phyloP scores from a whole-genome alignment of 495 filamentous ascomycete species.

The Lophiostoma macrostomum region DNA sequence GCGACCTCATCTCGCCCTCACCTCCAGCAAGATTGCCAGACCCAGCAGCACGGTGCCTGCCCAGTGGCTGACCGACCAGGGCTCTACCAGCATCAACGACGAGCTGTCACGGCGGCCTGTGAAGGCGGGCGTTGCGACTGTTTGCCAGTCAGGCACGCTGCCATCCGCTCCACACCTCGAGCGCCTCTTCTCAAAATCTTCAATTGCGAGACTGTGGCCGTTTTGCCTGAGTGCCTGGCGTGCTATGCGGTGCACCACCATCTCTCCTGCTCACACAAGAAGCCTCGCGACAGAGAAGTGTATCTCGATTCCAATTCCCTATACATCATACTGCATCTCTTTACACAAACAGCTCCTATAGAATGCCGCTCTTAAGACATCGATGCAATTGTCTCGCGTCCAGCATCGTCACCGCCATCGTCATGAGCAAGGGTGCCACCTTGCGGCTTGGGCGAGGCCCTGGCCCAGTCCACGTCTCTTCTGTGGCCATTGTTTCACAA shows the following conservation, averaged over 20 bases:
- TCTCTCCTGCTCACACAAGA: background rate
- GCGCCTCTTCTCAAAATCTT: conserved; percentile 6
- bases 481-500: conserved; percentile 22
- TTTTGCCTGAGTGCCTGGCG: conserved; percentile 22
- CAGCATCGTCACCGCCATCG: conserved; percentile 10
- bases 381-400: background rate
- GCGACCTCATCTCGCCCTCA: conserved; percentile 9
- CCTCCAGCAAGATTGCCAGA: conserved; percentile 3
- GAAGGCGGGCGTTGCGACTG: no score
- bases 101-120: background rate
- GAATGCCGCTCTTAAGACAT: no score
- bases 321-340: no score
- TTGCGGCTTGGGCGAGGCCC: no score
- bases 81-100: no score
- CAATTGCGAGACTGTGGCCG: conserved; percentile 27
- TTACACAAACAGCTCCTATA: background rate
- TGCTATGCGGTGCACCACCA: conserved; percentile 11
- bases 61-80: no score
- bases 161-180: background rate
- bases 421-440: conserved; percentile 2
- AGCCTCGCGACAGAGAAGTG: background rate
- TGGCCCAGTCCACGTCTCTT: background rate
- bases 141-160: no score
- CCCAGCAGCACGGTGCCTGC: no score
- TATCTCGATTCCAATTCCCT: no score